A percentile compares a stretch with the other conserved stretches of the same genome.
Evolutionary conservation across 805 yeast genomes (phyloP).

Genomic region (Debaryomyces hansenii): DNA sequence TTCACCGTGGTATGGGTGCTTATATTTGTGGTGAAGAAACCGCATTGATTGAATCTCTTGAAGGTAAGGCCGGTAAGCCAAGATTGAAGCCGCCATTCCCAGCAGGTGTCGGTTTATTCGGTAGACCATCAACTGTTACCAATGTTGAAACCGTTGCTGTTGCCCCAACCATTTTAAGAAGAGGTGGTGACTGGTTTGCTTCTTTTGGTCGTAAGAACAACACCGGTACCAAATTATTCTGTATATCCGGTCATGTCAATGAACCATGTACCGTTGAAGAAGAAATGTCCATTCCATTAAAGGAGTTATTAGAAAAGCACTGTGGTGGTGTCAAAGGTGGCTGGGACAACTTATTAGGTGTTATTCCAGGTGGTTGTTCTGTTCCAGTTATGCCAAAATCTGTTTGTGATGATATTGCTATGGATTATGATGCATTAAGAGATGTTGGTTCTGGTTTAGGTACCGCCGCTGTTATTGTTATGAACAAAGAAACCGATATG

Average conservation of each 20-base stretch:
- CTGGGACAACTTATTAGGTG: conserved; percentile 87
- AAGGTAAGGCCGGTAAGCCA: conserved; percentile 93
- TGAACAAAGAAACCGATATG: conserved; percentile 84
- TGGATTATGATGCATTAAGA: conserved; percentile 86
- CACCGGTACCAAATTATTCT: conserved; percentile 78
- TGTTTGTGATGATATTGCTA: conserved; percentile 64
- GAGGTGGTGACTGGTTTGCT: conserved; percentile 88
- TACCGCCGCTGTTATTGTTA: conserved; percentile 90
- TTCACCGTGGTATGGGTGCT: conserved; percentile 94
- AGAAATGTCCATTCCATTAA: conserved; percentile 87
- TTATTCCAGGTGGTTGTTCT: conserved; percentile 89
- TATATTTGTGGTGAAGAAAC: conserved; percentile 93
- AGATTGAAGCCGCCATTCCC: conserved; percentile 95
- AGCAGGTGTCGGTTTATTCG: conserved; percentile 89
- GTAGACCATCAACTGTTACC: conserved; percentile 89
- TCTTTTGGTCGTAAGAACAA: conserved; percentile 84
- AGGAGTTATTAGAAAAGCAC: conserved; percentile 80
- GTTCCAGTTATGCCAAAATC: conserved; percentile 77
- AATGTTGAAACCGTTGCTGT: conserved; percentile 91
- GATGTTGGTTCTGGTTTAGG: conserved; percentile 88
- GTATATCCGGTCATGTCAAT: conserved; percentile 88
- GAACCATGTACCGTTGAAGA: conserved; percentile 93
- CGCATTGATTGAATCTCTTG: conserved; percentile 82
- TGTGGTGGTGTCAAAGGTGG: conserved; percentile 92
- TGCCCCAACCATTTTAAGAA: conserved; percentile 83